Conservation (phyloP, 192 early-diverging fungal species). For the Kickxella alabastrina region DNA sequence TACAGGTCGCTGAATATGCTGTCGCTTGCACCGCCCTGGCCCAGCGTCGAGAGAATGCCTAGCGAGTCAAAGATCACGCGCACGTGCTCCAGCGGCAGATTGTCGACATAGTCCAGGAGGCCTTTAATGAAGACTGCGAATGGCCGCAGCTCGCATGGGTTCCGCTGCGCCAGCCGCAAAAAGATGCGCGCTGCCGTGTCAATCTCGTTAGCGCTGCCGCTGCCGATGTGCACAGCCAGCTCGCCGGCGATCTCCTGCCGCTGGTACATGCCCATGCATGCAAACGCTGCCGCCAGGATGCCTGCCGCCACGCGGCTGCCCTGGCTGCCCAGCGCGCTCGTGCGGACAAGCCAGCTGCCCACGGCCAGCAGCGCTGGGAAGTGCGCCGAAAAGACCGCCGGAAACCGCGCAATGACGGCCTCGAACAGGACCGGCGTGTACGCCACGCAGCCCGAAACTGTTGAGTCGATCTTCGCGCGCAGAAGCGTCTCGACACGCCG, state of each 20-base stretch:
- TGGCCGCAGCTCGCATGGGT: constrained; percentile 53
- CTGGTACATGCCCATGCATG: constrained; percentile 57
- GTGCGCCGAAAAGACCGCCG: constrained; percentile 30
- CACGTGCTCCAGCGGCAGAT: constrained; percentile 59
- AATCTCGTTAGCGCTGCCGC: constrained; percentile 60
- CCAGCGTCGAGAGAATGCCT: constrained; percentile 54
- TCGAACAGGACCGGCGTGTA: constrained; percentile 26
- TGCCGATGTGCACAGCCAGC: constrained; percentile 74
- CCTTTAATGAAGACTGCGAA: constrained; percentile 70
- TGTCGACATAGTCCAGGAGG: constrained; percentile 69
- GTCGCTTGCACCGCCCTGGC: constrained; percentile 19
- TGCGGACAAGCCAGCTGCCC: constrained; percentile 56
- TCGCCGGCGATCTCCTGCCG: constrained; percentile 77
- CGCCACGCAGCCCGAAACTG: constrained; percentile 8
- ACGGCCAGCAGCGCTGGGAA: constrained; percentile 55
- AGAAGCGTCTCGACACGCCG: constrained; percentile 32
- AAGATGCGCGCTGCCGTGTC: constrained; percentile 59
- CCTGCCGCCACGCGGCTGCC: constrained; percentile 26
- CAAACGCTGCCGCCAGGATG: constrained; percentile 29
- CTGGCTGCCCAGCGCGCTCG: constrained; percentile 46
- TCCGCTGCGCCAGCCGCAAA: constrained; percentile 51
- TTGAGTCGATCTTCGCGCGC: constrained; percentile 17
- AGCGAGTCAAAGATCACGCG: constrained; percentile 65
- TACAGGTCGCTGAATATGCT: constrained; percentile 67
- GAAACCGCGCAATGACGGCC: constrained; percentile 13